Evolutionary conservation across 106 monocot genomes (phyloP), one percentile per base, ranked within the genome.

Genomic region (Apostasia ramifera): DNA sequence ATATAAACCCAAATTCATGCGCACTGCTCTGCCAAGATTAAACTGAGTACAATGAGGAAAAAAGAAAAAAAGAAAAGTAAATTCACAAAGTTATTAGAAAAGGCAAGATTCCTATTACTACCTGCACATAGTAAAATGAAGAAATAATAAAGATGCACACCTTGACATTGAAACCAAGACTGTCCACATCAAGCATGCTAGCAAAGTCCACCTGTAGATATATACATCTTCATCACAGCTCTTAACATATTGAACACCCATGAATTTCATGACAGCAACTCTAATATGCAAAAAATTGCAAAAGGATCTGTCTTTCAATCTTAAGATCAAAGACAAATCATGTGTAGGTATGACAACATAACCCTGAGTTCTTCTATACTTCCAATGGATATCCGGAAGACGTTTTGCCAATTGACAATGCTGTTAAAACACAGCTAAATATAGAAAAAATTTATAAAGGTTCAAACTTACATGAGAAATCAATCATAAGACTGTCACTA

Each of bases 111-210:
- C 45, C n/a, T 44, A 44, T 62, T 43, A 44, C 44, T 13, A 39
- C 3, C 42, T 12, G 43, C 8, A 41, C 54, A 11, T 47, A 73
- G 55, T 15, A 53, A 26, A 2, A 37, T 66, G 6, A 49, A 44
- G 11, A 74, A 66, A 61, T 40, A 39, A 44, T 11, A 11, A 59
- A 10, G 26, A 55, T 6, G 43, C 11, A 53, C 49, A 92, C 97
- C 97, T 92, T 97, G 40, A 97, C 97, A 76, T 87, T 85, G 87
- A 97, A 92, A 70, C 97, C 97, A 77, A 92, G 89, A 74, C 97
- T 97, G 73, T 97, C 97, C 72, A 97, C 52, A 64, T 92, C 92
- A 76, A 92, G 68, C 76, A 97, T 97, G 50, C 81, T 75, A 65
- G 97, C 89, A 81, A 47, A 87, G 45, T 97, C 87, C 75, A 97